Evolutionary conservation across 2,329 filamentous ascomycete genomes (phyloP), one percentile per base, ranked within the genome.

Genomic region (Grosmannia penicillata): DNA sequence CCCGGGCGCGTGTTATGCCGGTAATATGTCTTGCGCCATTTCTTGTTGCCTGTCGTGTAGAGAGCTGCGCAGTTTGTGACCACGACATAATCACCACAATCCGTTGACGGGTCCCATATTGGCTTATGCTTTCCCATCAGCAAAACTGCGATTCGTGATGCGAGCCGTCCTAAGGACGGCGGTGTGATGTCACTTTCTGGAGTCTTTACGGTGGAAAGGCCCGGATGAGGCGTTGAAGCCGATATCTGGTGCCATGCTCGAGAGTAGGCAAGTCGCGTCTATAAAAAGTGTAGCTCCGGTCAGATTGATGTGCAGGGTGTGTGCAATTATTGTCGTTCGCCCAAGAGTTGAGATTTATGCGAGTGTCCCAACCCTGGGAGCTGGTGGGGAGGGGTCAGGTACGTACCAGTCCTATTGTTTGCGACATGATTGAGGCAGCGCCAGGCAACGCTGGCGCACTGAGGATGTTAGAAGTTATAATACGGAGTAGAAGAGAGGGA

Each of bases 111-210:
- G 62, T 96, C 84, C 65, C 78, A 98, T 59, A 91, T 94, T 18
- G 91, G 91, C 65, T 98, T 98, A 72, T 98, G 82, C 70, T 98
- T 98, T 63, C 91, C 91, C 87, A 96, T 95, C 37, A 95, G 75
- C 43, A 84, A 69, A 38, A 79, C 68, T 45, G 87, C 89, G 58
- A 95, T 94, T 46, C 81, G 77, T 38, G 81, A 85, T 44, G 89
- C 89, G 37, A 95, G 71, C 30, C 89, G 85, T 49, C 89, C 89
- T 29, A 95, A 79, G n/a, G 85, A 78, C 13, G 86, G 85, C 15
- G 75, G 70, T 17, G 76, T 76, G 19, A 75, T 58, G 49, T 66
- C 61, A 24, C 54, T 57, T 4, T 57, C 48, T 50, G 69, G 56
- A 58, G 68, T 44, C 61, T 77, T 50, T 63, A 75, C 51, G 1